phyloP scores from a whole-genome alignment of 148 eudicot genomes.

The Camellia sinensis region DNA sequence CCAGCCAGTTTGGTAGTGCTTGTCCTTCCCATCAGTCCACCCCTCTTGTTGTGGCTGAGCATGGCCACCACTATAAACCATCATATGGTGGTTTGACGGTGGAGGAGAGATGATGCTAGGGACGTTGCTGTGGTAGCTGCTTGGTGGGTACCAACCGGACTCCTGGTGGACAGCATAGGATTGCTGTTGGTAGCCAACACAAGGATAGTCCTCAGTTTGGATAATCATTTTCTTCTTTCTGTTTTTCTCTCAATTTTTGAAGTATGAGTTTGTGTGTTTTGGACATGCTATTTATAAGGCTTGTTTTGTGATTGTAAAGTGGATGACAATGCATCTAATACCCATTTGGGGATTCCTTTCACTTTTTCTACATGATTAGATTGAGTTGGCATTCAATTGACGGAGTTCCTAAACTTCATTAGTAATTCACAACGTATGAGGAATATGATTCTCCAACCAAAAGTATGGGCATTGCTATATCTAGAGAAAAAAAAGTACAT shows the following conservation, averaged over 20 bases:
- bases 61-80: background rate
- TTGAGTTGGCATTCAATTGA: too few relatives aligned
- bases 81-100: background rate
- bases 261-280: background rate
- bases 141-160: too few relatives aligned
- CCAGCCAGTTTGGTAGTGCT: too few relatives aligned
- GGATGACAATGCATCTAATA: background rate
- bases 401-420: too few relatives aligned
- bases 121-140: too few relatives aligned
- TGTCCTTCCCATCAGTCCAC: background rate
- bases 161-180: background rate
- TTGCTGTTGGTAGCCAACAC: background rate
- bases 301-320: background rate
- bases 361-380: too few relatives aligned
- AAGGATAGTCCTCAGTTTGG: background rate
- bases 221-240: background rate
- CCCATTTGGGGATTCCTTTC: background rate
- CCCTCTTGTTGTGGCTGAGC: background rate
- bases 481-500: too few relatives aligned
- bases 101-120: background rate
- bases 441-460: too few relatives aligned
- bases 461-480: too few relatives aligned
- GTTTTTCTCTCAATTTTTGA: background rate
- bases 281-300: constrained; percentile 6
- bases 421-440: too few relatives aligned